Evolutionary conservation across 768 basidiomycete species (phyloP).

Genomic region (Tremella fuciformis): DNA sequence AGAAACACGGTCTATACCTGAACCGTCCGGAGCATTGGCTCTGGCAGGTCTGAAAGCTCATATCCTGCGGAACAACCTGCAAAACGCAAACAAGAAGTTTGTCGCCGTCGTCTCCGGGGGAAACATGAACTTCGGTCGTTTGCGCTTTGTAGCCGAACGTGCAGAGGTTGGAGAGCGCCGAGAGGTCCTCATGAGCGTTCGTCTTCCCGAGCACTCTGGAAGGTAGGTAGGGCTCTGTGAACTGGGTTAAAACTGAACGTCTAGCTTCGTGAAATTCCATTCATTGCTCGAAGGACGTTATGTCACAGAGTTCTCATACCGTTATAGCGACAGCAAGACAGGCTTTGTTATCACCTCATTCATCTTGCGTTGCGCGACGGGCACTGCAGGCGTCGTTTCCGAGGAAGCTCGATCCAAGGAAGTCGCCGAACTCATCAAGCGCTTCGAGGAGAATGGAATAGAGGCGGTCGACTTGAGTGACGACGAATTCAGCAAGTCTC

Average conservation of each 20-base stretch:
- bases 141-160: constrained; percentile 97
- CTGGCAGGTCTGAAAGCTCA: constrained; percentile 88
- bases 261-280: constrained; percentile 82
- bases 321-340: constrained; percentile 64
- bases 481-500: constrained; percentile 91
- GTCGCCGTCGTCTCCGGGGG: constrained; percentile 92
- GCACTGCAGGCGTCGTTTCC: constrained; percentile 54
- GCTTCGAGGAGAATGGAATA: constrained; percentile 70
- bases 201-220: constrained; percentile 88
- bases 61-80: constrained; percentile 73
- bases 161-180: constrained; percentile 94
- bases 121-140: constrained; percentile 97
- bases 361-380: constrained; percentile 60
- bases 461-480: constrained; percentile 85
- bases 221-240: constrained; percentile 58
- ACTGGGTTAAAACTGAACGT: not conserved
- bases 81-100: constrained; percentile 80
- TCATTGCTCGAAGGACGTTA: constrained; percentile 82
- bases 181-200: constrained; percentile 89
- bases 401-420: constrained; percentile 52
- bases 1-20: constrained; percentile 95
- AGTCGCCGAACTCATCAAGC: constrained; percentile 59
- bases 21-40: constrained; percentile 90
- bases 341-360: constrained; percentile 92
- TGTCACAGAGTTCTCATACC: constrained; percentile 93